Conservation (phyloP, 2,329 filamentous ascomycete genomes). For the Exserohilum turcica region DNA sequence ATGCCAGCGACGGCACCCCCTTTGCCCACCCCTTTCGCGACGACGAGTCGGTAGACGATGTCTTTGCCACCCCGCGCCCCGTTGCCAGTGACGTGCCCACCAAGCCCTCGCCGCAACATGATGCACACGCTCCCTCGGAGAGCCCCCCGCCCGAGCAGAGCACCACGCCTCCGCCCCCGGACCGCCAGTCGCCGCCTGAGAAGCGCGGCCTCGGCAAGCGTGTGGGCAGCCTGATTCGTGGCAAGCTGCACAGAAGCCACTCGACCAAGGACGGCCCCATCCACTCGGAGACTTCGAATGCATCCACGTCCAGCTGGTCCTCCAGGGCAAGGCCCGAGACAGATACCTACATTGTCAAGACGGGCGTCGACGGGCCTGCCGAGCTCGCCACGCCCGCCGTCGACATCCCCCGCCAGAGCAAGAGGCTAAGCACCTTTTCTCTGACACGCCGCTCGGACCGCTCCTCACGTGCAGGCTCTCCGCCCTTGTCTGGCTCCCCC, state of each 20-base stretch:
- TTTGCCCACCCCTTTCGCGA: slow-evolving; percentile 39
- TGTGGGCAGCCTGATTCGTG: slow-evolving; percentile 42
- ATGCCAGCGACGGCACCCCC: slow-evolving; percentile 37
- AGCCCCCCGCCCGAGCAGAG: neutral
- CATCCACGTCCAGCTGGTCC: slow-evolving; percentile 5
- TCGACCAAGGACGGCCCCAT: slow-evolving; percentile 12
- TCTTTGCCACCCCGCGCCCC: slow-evolving; percentile 24
- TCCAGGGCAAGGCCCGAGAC: slow-evolving; percentile 12
- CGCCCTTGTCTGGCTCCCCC: slow-evolving; percentile 45
- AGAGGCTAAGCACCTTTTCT: slow-evolving; percentile 47
- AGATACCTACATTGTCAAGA: slow-evolving; percentile 35
- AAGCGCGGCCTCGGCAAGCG: slow-evolving; percentile 40
- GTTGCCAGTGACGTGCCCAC: slow-evolving; percentile 8
- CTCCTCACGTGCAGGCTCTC: slow-evolving; percentile 46
- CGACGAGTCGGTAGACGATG: slow-evolving; percentile 31
- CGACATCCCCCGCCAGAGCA: slow-evolving; percentile 30
- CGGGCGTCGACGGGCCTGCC: slow-evolving; percentile 34
- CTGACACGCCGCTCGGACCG: slow-evolving; percentile 46
- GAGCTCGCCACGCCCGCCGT: slow-evolving; percentile 30
- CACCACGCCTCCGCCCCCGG: slow-evolving; percentile 5
- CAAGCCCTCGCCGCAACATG: slow-evolving; percentile 10
- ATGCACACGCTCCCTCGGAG: slow-evolving; percentile 2
- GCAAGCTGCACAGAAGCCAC: slow-evolving; percentile 23
- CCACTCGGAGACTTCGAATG: slow-evolving; percentile 4
- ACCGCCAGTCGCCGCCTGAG: slow-evolving; percentile 23